Percentiles rank a stretch among this genome's conserved stretches.
Evolutionary conservation across 768 basidiomycete genomes (phyloP).

Genomic region (Clitopilus passeckerianus): DNA sequence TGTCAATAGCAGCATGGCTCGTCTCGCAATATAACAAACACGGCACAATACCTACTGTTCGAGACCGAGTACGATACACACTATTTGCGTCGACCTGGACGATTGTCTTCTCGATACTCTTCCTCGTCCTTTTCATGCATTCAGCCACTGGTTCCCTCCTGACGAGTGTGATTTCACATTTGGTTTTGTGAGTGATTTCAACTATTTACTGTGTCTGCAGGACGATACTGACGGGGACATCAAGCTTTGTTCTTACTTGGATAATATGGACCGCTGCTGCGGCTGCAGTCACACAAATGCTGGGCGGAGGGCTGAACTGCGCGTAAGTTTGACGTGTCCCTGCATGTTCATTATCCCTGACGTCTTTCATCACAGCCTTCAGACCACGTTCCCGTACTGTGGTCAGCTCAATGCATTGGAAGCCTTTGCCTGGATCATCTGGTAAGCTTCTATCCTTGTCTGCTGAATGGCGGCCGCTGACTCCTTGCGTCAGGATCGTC

Average conservation of each 20-base stretch:
- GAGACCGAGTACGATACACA: constrained; percentile 61
- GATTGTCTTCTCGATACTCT: constrained; percentile 45
- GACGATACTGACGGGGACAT: constrained; percentile 1
- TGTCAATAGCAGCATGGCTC: constrained; percentile 72
- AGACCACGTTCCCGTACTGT: constrained; percentile 55
- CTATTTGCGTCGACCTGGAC: constrained; percentile 77
- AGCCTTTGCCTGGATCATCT: constrained; percentile 73
- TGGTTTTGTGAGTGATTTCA: constrained; percentile 48
- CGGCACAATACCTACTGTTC: constrained; percentile 49
- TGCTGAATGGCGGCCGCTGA: not conserved
- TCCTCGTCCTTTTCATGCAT: constrained; percentile 50
- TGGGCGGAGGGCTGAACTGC: constrained; percentile 74
- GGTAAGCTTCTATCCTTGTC: constrained; percentile 34
- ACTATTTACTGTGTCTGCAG: not conserved
- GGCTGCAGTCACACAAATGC: constrained; percentile 58
- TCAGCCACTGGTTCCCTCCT: constrained; percentile 42
- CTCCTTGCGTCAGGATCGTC: constrained; percentile 43
- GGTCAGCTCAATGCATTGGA: constrained; percentile 72
- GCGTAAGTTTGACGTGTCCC: constrained; percentile 27
- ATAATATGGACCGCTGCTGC: constrained; percentile 75
- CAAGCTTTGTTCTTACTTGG: constrained; percentile 66
- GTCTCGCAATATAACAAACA: constrained; percentile 52
- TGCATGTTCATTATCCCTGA: not conserved
- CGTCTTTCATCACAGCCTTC: constrained; percentile 19
- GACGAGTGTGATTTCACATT: constrained; percentile 60